Evolutionary conservation across 352 stramenopile species (phyloP).

Genomic region (Phytophthora sp.): DNA sequence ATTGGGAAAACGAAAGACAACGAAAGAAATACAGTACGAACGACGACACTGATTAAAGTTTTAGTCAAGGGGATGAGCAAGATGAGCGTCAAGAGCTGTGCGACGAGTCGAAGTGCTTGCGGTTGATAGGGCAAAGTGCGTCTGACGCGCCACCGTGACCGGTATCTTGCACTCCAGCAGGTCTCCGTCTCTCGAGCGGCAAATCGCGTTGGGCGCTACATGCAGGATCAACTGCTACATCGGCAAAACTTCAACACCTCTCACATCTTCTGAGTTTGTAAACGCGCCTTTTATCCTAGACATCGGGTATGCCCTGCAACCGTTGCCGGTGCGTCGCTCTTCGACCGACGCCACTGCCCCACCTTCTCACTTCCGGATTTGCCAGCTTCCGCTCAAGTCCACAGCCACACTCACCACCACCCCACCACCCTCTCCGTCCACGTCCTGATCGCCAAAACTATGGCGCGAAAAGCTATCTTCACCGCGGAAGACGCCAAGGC

Average conservation of each 20-base stretch:
- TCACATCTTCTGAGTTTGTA: background rate
- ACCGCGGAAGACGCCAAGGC: conserved; percentile 46
- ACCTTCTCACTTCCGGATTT: conserved; percentile 4
- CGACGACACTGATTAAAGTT: too few relatives aligned
- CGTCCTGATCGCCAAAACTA: background rate
- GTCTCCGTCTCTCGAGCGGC: background rate
- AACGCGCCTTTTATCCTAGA: background rate
- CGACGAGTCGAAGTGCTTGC: too few relatives aligned
- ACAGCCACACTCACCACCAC: background rate
- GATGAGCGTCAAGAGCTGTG: too few relatives aligned
- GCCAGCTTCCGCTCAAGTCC: conserved; percentile 27
- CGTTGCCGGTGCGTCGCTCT: background rate
- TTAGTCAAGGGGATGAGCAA: too few relatives aligned
- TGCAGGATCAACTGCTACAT: background rate
- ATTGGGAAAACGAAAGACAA: too few relatives aligned
- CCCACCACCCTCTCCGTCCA: background rate
- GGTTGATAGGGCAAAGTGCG: background rate
- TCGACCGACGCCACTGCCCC: background rate
- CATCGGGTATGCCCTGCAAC: background rate
- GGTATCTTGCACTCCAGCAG: background rate
- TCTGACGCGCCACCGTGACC: background rate
- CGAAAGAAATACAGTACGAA: too few relatives aligned
- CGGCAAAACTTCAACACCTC: background rate
- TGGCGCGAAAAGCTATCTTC: conserved; percentile 14
- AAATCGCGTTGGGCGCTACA: background rate